phyloP scores from a whole-genome alignment of 306 rosid genomes.

The Prunus dulcis region DNA sequence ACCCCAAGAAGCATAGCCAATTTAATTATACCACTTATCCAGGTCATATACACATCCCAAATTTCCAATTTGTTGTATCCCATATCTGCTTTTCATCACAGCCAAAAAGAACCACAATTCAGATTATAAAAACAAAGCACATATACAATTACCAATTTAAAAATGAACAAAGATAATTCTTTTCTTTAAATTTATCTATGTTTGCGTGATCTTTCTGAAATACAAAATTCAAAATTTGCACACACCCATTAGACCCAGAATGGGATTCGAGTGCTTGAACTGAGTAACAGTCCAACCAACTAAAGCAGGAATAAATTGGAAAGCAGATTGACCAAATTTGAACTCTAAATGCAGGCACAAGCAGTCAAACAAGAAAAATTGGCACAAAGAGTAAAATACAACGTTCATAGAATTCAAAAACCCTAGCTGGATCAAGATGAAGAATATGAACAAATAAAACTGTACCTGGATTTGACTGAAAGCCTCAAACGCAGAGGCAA shows the following conservation, averaged over 20 bases:
- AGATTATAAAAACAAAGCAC: neutral
- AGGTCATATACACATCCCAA: slow-evolving; percentile 6
- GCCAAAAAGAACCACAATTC: neutral
- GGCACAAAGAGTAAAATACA: neutral
- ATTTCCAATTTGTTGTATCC: neutral
- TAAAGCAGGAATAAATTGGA: neutral
- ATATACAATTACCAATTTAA: neutral
- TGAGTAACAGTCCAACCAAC: neutral
- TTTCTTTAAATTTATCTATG: neutral
- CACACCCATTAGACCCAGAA: neutral
- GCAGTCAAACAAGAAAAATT: neutral
- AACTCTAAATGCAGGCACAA: slow-evolving; percentile 3
- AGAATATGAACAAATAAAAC: slow-evolving; percentile 1
- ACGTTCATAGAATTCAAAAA: slow-evolving; percentile 9
- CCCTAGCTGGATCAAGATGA: slow-evolving; percentile 24
- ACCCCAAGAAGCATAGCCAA: neutral
- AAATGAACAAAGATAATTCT: neutral
- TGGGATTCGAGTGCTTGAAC: neutral
- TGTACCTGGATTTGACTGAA: slow-evolving; percentile 21
- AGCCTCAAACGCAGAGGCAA: neutral
- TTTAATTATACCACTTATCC: slow-evolving; percentile 1
- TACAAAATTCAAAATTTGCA: neutral
- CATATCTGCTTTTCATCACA: neutral
- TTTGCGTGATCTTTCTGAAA: neutral
- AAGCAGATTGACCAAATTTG: neutral